Conservation (phyloP, 345 rosid species). For the Aurinia saxatilis region DNA sequence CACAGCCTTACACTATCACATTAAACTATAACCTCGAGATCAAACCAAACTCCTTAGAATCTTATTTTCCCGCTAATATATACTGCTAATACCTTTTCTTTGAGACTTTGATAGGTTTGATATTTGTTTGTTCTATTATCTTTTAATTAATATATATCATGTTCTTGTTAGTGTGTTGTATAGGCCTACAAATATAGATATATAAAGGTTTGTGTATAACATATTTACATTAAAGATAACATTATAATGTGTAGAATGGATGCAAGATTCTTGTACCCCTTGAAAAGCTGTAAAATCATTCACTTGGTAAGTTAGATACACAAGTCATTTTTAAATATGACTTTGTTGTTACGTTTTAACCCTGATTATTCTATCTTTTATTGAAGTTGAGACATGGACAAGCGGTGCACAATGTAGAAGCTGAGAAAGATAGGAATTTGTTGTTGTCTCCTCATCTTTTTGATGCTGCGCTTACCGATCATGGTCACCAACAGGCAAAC, state of each 20-base stretch:
- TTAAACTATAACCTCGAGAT: background rate
- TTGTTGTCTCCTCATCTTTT: constrained; percentile 45
- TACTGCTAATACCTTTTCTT: background rate
- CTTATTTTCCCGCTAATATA: background rate
- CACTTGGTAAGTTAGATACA: constrained; percentile 37
- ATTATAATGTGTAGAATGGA: constrained; percentile 24
- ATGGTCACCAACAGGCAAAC: constrained; percentile 51
- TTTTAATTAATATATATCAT: background rate
- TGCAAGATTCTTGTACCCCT: constrained; percentile 35
- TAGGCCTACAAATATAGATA: background rate
- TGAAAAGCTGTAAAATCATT: constrained; percentile 42
- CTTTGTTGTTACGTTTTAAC: background rate
- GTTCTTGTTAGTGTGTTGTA: background rate
- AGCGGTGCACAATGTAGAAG: constrained; percentile 59
- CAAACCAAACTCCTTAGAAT: background rate
- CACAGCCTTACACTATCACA: background rate
- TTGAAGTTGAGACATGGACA: constrained; percentile 68
- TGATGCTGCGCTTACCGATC: constrained; percentile 54
- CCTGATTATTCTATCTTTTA: background rate
- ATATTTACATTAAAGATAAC: background rate
- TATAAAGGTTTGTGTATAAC: background rate
- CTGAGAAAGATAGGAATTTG: constrained; percentile 34
- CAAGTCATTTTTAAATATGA: background rate
- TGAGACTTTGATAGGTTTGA: constrained; percentile 18
- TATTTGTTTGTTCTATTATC: background rate